Percentiles rank a stretch among this genome's conserved stretches.
Evolutionary conservation across 169 alveolate species (phyloP).

Genomic region (Plasmodium vivax): DNA sequence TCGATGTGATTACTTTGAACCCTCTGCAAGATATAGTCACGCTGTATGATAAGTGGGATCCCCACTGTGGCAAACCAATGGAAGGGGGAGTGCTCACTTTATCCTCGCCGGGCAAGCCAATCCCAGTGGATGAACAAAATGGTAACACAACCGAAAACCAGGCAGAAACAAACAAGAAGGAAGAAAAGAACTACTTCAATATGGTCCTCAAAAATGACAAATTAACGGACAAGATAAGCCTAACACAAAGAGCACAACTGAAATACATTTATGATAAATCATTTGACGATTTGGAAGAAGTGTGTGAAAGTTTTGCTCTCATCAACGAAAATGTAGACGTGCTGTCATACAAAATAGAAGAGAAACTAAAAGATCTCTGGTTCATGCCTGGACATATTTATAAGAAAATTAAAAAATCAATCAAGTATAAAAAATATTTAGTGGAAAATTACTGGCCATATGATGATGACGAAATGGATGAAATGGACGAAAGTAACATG

Average conservation of each 20-base stretch:
- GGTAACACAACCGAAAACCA: slow-evolving; percentile 20
- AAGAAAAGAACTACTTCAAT: slow-evolving; percentile 32
- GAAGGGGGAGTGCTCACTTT: background rate
- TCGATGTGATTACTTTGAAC: slow-evolving; percentile 19
- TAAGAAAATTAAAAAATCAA: slow-evolving; percentile 74
- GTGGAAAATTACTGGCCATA: slow-evolving; percentile 76
- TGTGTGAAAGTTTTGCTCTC: slow-evolving; percentile 46
- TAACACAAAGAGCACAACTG: slow-evolving; percentile 64
- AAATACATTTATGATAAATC: slow-evolving; percentile 65
- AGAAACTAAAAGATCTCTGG: slow-evolving; percentile 79
- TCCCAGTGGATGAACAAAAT: slow-evolving; percentile 67
- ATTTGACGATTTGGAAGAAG: slow-evolving; percentile 66
- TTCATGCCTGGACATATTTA: slow-evolving; percentile 82
- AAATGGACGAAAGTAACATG: slow-evolving; percentile 45
- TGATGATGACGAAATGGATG: slow-evolving; percentile 47
- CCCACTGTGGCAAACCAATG: background rate
- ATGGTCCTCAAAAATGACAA: slow-evolving; percentile 27
- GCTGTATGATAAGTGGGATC: slow-evolving; percentile 1
- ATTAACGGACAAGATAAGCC: slow-evolving; percentile 59
- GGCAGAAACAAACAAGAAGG: slow-evolving; percentile 23
- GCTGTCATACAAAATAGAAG: slow-evolving; percentile 70
- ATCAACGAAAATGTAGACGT: slow-evolving; percentile 71
- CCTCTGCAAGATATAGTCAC: slow-evolving; percentile 47
- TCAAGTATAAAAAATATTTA: slow-evolving; percentile 79
- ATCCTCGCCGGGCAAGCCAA: background rate